Base-by-base conservation (phyloP, 495 filamentous ascomycete species). In the Podospora comata region DNA sequence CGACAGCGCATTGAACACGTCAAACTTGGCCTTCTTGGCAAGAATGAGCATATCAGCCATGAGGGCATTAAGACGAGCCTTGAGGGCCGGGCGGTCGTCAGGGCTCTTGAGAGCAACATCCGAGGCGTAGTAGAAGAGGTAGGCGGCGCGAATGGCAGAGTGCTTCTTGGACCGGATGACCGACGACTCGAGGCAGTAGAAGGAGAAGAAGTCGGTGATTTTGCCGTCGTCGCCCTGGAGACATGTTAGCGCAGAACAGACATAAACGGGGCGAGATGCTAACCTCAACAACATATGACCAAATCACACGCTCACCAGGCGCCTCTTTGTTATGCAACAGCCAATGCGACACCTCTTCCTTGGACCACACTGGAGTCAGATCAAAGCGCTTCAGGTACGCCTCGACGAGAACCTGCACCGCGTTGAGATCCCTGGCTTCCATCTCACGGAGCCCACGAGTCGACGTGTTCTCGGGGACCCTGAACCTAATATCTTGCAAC, bases 1-100 rank as follows among this genome's bases (percentile, higher is more conserved):
- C 0, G 95, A 97, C 20, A 99, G 85, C 0, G 92, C 94, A 71
- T 99, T 99, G 83, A 97, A 96, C 55, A 99, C 95, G 77, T 99
- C 95, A 76, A 97, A 97, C 55, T 90, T 87, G 71, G 85, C 84
- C 83, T 90, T 85, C 80, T 96, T 97, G 59, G 95, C 94, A 30
- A 95, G 81, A 72, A 97, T 90, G 30, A 99, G 80, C 7, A 92
- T 91, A 78, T 98, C 94, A 54, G 89, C 88, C 60, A 97, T 86
- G 72, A 99, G 81, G 11, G 78, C 74, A 72, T 92, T 92, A 53
- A 99, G 81, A 18, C 93, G 87, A 2, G 83, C 77, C 77, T 91
- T 91, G 66, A 95, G 81, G 16, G 84, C 85, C 44, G 85, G 78
- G 68, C 79, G 82, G 63, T 84, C 76, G 39, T 79, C 65, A 30